Base-by-base conservation (phyloP, 2,329 filamentous ascomycete species). In the Apiospora saccharicola region DNA sequence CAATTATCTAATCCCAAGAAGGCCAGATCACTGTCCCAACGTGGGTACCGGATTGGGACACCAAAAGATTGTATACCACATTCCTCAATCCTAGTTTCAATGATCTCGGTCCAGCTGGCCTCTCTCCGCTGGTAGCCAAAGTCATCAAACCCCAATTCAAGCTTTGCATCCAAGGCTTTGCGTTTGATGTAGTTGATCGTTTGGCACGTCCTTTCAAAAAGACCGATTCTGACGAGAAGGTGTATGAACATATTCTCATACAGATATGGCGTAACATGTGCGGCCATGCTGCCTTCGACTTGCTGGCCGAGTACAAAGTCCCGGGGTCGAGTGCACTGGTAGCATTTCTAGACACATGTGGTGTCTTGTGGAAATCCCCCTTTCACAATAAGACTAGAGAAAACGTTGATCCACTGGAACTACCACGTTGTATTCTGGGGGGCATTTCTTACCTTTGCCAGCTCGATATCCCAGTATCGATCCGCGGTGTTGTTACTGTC, bases 391-490 rank as follows among this genome's bases (percentile, higher is more conserved):
- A 57, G 4, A 2, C 26, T 1, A 1, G 12, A 3, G 26, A 19
- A 8, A 3, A 16, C 26, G 37, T 1, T 19, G 0, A 4, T 22
- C 5, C 14, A 7, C 6, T 61, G 3, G 10, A 19, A 7, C 53
- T 6, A 16, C 0, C 6, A 3, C 1, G 8, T 2, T 0, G 0
- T 30, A 7, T 8, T 16, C 4, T 10, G 30, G 0, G 1, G 4
- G 53, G 53, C 2, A 37, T 61, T 37, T 7, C 53, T 6, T 37
- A 22, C 14, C 53, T 61, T 12, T 22, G 5, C 10, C 16, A 4
- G 10, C 0, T 22, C 1, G 22, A 5, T 6, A 19, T 14, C 1
- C 19, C 26, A 10, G 5, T 2, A n/a, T 12, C 1, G 10, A 22
- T 47, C 16, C 1, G 19, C 46, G 8, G 46, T 8, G 16, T n/a